These are phyloP conservation scores for Flueggea neowawraea DNA, from an alignment of 441 rosid genomes.

Conservation along the genomic window DNA sequence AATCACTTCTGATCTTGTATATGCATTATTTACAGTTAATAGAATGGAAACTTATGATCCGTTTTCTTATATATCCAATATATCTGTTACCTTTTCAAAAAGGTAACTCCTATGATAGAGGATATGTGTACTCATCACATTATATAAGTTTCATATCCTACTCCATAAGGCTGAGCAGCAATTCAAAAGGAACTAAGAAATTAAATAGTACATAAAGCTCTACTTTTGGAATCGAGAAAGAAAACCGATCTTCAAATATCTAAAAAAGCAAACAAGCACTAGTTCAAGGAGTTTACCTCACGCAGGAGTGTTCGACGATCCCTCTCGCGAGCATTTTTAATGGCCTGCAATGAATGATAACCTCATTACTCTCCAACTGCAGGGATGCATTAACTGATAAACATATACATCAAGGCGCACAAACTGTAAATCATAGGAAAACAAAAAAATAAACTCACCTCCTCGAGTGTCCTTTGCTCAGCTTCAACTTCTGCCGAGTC, in stretches of 20 bases:
- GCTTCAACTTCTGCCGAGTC: constrained; percentile 75
- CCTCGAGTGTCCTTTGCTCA: constrained; percentile 81
- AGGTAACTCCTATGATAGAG: too few species aligned
- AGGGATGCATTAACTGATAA: background rate
- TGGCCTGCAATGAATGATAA: constrained; percentile 49
- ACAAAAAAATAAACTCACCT: constrained; percentile 34
- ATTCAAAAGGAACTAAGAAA: too few species aligned
- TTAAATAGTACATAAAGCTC: too few species aligned
- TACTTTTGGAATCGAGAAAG: too few species aligned
- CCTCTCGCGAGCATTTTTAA: constrained; percentile 88
- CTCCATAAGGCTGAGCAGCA: too few species aligned
- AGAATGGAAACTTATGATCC: too few species aligned
- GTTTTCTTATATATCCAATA: too few species aligned
- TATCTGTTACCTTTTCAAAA: too few species aligned
- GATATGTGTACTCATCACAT: too few species aligned
- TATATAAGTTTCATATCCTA: too few species aligned
- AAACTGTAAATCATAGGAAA: background rate
- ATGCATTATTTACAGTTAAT: too few species aligned
- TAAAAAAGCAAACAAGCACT: background rate
- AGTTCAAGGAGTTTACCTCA: constrained; percentile 44
- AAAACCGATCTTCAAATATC: background rate
- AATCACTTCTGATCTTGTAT: too few species aligned
- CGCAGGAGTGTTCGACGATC: constrained; percentile 79
- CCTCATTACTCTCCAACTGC: background rate
- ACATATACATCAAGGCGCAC: background rate